Evolutionary conservation across 169 alveolate species (phyloP).

Genomic region (Plasmodium cynomolgi): DNA sequence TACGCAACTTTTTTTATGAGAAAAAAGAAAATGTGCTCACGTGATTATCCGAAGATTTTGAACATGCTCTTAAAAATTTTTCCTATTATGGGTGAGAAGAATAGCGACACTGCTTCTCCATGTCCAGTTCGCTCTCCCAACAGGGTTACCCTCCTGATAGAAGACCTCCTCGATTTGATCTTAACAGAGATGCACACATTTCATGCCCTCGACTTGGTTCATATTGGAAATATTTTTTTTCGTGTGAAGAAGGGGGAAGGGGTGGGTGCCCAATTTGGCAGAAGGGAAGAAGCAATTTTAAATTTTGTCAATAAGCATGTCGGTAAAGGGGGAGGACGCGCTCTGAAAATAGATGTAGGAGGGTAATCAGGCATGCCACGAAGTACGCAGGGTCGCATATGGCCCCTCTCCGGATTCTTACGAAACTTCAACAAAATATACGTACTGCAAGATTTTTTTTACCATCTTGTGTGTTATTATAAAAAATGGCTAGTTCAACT

Average conservation of each 20-base stretch:
- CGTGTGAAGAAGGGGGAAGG: conserved; percentile 1
- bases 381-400: background rate
- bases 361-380: background rate
- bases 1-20: conserved; percentile 52
- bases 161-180: background rate
- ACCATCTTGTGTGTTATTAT: conserved; percentile 14
- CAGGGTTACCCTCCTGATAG: conserved; percentile 1
- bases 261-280: background rate
- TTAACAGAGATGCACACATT: conserved; percentile 3
- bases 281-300: conserved; percentile 16
- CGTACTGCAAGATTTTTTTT: background rate
- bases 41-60: conserved; percentile 71
- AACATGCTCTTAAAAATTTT: conserved; percentile 18
- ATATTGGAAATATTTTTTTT: conserved; percentile 13
- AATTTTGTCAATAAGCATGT: conserved; percentile 17
- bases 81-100: background rate
- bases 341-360: background rate
- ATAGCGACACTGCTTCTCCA: background rate
- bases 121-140: background rate
- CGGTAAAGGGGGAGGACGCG: background rate
- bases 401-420: background rate
- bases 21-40: conserved; percentile 30
- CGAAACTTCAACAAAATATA: background rate
- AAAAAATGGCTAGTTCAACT: background rate
- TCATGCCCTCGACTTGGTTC: conserved; percentile 32